Percentiles rank a stretch among this genome's conserved stretches.
phyloP scores from a whole-genome alignment of 2,329 filamentous ascomycete genomes.

The Stachybotrys echinatus region DNA sequence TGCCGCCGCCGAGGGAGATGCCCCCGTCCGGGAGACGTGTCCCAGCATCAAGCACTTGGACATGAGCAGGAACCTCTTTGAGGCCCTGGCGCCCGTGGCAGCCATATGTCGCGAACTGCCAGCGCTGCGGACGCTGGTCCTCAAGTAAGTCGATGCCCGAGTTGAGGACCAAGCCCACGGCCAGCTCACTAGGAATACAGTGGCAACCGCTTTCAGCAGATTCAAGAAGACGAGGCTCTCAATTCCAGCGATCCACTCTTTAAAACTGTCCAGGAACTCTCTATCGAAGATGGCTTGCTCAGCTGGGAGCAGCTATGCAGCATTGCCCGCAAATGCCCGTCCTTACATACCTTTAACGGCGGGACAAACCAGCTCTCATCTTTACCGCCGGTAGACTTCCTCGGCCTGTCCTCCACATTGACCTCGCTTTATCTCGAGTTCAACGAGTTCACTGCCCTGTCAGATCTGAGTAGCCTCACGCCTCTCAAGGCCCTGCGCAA shows the following conservation, averaged over 20 bases:
- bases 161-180: background rate
- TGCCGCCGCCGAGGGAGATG: conserved; percentile 24
- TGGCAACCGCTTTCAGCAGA: conserved; percentile 63
- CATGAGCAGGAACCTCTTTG: conserved; percentile 78
- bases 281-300: conserved; percentile 62
- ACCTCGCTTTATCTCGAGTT: conserved; percentile 65
- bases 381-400: conserved; percentile 37
- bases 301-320: conserved; percentile 59
- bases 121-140: conserved; percentile 58
- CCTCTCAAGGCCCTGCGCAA: conserved; percentile 47
- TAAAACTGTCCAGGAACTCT: conserved; percentile 50
- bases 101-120: conserved; percentile 66
- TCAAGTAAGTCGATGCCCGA: conserved; percentile 56
- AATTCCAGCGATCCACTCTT: conserved; percentile 35
- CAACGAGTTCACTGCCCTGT: conserved; percentile 60
- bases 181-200: conserved; percentile 34
- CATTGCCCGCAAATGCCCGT: conserved; percentile 47
- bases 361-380: conserved; percentile 53
- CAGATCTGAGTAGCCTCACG: conserved; percentile 50
- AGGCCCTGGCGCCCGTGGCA: conserved; percentile 59
- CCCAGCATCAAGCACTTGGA: conserved; percentile 74
- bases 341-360: conserved; percentile 44
- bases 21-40: conserved; percentile 44
- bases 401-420: conserved; percentile 43
- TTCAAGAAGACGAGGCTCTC: conserved; percentile 29